Evolutionary conservation across 371 early-diverging fungal species (phyloP).

Genomic region (Saksenaea oblongispora): DNA sequence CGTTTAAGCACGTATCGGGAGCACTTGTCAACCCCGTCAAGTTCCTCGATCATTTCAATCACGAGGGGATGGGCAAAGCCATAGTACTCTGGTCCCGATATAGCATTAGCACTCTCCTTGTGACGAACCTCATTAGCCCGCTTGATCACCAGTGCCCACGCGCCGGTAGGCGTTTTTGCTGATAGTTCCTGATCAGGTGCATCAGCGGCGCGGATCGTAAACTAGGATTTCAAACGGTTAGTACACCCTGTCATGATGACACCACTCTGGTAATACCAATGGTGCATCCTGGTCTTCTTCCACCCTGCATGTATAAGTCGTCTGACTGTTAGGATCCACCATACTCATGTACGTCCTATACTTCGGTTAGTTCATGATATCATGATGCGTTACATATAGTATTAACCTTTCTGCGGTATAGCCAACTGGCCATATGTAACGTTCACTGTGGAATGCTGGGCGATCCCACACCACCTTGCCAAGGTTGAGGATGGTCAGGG

Average conservation of each 20-base stretch:
- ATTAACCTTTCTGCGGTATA: conserved; percentile 23
- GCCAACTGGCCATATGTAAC: conserved; percentile 30
- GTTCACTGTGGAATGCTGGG: conserved; percentile 60
- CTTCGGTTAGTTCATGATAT: neutral
- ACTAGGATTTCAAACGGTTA: conserved; percentile 36
- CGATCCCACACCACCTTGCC: conserved; percentile 75
- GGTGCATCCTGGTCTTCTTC: conserved; percentile 84
- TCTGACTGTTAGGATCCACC: conserved; percentile 59
- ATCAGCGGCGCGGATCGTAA: conserved; percentile 77
- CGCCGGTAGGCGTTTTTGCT: conserved; percentile 82
- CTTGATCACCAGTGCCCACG: conserved; percentile 83
- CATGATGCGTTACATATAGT: neutral
- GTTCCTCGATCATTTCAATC: conserved; percentile 80
- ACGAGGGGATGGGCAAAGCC: conserved; percentile 91
- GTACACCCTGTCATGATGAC: neutral
- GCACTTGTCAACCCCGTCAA: conserved; percentile 75
- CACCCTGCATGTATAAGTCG: conserved; percentile 76
- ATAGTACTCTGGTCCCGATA: conserved; percentile 91
- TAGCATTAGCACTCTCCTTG: conserved; percentile 73
- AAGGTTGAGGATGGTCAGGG: conserved; percentile 66
- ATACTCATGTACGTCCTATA: conserved; percentile 73
- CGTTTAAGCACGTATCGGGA: conserved; percentile 16
- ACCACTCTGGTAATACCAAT: conserved; percentile 23
- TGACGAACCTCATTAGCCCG: conserved; percentile 74
- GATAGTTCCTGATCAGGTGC: conserved; percentile 59